These are phyloP conservation scores for Fusarium buharicum DNA, from an alignment of 2,329 filamentous ascomycete species.

Conservation along the genomic window DNA sequence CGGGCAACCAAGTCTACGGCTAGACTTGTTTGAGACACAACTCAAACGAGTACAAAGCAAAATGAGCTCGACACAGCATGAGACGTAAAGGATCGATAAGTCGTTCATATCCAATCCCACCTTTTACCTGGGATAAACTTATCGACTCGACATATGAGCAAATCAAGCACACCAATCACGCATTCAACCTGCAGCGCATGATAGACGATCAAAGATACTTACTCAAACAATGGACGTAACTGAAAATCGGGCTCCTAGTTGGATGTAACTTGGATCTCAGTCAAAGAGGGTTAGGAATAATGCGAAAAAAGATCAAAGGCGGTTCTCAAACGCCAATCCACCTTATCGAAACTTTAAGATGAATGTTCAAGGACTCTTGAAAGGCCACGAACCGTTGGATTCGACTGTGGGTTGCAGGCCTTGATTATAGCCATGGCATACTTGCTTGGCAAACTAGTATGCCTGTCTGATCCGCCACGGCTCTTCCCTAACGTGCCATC, in stretches of 20 bases:
- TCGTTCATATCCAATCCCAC: background rate
- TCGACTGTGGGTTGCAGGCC: conserved; percentile 4
- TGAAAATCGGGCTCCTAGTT: background rate
- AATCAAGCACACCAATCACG: conserved; percentile 16
- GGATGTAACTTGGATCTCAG: conserved; percentile 14
- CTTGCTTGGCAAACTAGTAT: background rate
- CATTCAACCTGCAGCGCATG: conserved; percentile 11
- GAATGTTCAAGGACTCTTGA: background rate
- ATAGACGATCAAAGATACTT: background rate
- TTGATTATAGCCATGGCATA: background rate
- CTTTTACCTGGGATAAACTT: background rate
- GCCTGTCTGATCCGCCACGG: conserved; percentile 1
- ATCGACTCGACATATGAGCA: background rate
- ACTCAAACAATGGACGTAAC: background rate
- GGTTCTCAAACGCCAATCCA: background rate
- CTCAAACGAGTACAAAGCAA: too few species aligned
- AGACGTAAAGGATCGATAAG: background rate
- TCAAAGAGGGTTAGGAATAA: conserved; percentile 21
- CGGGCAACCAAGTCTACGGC: background rate
- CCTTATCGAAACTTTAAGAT: background rate
- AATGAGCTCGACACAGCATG: too few species aligned
- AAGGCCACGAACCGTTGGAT: too few species aligned
- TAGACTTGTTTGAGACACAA: too few species aligned
- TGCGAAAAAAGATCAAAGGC: background rate
- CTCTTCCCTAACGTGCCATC: conserved; percentile 9